phyloP scores from a whole-genome alignment of 257 asterid species.

The Capsicum rhomboideum region DNA sequence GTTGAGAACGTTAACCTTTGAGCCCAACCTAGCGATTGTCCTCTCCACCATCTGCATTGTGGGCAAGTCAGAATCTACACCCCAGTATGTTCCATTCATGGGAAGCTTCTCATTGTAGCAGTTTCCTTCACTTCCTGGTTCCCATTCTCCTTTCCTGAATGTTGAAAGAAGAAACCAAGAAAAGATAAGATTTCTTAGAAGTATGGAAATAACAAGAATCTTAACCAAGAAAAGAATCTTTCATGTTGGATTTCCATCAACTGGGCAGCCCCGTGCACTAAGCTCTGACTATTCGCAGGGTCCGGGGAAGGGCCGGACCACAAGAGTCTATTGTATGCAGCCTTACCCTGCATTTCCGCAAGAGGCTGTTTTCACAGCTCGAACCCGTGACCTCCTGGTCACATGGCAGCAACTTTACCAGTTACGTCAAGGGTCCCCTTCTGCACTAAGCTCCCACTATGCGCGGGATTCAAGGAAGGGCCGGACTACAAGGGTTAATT shows the following conservation, averaged over 20 bases:
- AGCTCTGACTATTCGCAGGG: no score
- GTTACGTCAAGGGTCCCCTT: no score
- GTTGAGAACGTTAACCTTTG: constrained; percentile 63
- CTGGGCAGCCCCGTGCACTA: no score
- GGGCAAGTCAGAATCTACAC: constrained; percentile 62
- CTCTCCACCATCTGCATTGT: constrained; percentile 73
- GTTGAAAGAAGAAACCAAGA: neutral
- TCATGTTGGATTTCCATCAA: neutral
- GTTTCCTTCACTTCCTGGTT: constrained; percentile 64
- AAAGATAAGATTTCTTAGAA: neutral
- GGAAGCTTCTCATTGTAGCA: constrained; percentile 74
- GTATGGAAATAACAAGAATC: neutral
- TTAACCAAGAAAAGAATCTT: neutral
- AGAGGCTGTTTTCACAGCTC: no score
- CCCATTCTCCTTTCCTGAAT: constrained; percentile 74
- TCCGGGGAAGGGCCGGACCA: no score
- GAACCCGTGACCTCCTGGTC: no score
- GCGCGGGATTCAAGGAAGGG: no score
- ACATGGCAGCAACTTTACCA: no score
- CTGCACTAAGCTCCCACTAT: no score
- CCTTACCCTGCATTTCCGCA: no score
- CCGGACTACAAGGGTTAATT: no score
- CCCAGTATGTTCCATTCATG: constrained; percentile 55
- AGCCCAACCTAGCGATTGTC: constrained; percentile 38
- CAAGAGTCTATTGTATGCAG: no score